Base-by-base conservation (phyloP, 768 basidiomycete species). In the Asterophora parasitica region DNA sequence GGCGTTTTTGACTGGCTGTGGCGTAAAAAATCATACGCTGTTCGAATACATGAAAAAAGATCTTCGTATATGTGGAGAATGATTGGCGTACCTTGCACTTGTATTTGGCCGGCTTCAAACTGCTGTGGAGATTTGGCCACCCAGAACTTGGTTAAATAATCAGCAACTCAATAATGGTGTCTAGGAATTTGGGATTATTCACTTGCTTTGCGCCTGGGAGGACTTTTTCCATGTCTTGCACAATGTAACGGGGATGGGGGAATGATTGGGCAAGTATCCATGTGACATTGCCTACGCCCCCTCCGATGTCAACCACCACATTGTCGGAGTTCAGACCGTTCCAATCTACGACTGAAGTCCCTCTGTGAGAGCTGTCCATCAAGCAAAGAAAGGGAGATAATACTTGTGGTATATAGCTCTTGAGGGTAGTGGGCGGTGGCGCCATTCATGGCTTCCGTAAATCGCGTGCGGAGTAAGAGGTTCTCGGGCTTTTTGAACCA, bases 401-500 rank as follows among this genome's bases (percentile, higher is more conserved):
- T 34, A 44, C 43, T 33, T 2, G 3, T 26, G 2, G 15, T 23
- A 20, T 20, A 44, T 8, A 44, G 15, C 16, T 44, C 43, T 12
- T 15, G 15, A 4, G 43, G 43, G n/a, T 44, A 44, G n/a, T 26
- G 43, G 11, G 19, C 31, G 17, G 43, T 33, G 20, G 17, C 43
- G 19, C 43, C 43, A 20, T 44, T 44, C 54, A 66, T 65, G 23
- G 58, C 34, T 9, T 28, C 63, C 1, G 58, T 50, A 46, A 66
- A 65, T 1, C 64, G 59, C 8, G 54, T 47, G 13, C 58, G 37
- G 3, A 48, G 40, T 23, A 39, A 40, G 30, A 46, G 55, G 36
- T 66, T 67, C 32, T 53, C 57, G 4, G 66, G 58, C 31, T 58
- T 41, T 28, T 65, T 57, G 27, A 52, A 58, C 59, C 60, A 64